A percentile compares a stretch with the other conserved stretches of the same genome.
Evolutionary conservation across 1,284 basidiomycete genomes (phyloP).

Genomic region (Apiotrichum laibachii): DNA sequence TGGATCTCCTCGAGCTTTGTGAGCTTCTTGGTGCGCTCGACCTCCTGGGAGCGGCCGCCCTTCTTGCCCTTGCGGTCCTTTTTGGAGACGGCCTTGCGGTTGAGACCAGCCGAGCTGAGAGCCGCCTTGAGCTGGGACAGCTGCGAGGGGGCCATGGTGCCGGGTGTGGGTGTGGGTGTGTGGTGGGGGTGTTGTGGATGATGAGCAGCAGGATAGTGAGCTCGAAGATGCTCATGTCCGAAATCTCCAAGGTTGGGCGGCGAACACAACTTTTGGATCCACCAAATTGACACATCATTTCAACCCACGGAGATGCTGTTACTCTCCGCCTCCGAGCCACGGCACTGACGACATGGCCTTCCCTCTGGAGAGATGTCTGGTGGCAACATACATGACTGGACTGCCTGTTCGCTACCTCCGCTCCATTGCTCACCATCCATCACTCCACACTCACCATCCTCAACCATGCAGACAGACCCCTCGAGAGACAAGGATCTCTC

Average conservation of each 20-base stretch:
- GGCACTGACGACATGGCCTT: background rate
- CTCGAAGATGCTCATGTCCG: background rate
- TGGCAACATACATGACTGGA: background rate
- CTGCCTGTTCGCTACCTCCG: background rate
- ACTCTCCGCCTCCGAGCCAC: slow-evolving; percentile 3
- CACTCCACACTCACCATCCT: background rate
- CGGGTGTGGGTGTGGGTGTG: background rate
- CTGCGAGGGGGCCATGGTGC: slow-evolving; percentile 60
- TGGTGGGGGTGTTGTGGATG: background rate
- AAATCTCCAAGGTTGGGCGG: slow-evolving; percentile 1
- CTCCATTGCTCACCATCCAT: too few species aligned
- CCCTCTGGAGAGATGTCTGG: background rate
- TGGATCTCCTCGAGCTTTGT: slow-evolving; percentile 83
- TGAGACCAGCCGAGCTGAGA: slow-evolving; percentile 70
- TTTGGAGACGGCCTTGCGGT: slow-evolving; percentile 54
- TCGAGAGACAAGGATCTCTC: slow-evolving; percentile 66
- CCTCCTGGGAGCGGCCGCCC: slow-evolving; percentile 57
- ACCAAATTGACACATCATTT: background rate
- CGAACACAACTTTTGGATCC: background rate
- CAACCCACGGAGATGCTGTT: slow-evolving; percentile 2
- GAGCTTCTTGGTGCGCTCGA: slow-evolving; percentile 72
- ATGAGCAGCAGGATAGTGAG: background rate
- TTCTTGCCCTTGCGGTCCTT: slow-evolving; percentile 60
- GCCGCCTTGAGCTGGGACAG: slow-evolving; percentile 83
- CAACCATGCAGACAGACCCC: slow-evolving; percentile 32